Evolutionary conservation across 169 alveolate species (phyloP).

Genomic region (Toxoplasma gondii): DNA sequence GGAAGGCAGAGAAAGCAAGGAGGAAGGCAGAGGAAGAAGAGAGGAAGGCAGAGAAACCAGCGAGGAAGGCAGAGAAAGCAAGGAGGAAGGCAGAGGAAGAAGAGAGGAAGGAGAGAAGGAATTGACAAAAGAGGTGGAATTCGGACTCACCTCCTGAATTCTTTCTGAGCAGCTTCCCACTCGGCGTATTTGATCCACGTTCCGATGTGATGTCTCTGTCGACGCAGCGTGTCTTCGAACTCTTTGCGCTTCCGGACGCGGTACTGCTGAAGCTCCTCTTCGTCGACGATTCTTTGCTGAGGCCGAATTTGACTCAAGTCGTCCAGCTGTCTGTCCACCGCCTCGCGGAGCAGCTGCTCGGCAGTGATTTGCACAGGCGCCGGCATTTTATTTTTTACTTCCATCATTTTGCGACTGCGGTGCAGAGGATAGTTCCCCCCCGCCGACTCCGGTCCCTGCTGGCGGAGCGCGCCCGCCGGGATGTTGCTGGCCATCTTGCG

Average conservation of each 20-base stretch:
- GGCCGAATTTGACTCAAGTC: conserved; percentile 83
- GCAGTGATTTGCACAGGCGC: conserved; percentile 98
- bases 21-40: background rate
- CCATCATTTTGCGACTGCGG: conserved; percentile 37
- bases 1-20: background rate
- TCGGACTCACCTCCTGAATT: conserved; percentile 87
- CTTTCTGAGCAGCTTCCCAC: conserved; percentile 97
- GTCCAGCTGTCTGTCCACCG: conserved; percentile 93
- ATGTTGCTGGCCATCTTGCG: background rate
- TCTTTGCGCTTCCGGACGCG: conserved; percentile 93
- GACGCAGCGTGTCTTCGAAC: conserved; percentile 95
- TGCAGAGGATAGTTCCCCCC: conserved; percentile 43
- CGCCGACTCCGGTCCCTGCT: background rate
- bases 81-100: background rate
- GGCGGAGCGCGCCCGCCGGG: conserved; percentile 21
- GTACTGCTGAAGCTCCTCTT: conserved; percentile 94
- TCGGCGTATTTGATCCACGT: conserved; percentile 97
- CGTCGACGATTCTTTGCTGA: conserved; percentile 87
- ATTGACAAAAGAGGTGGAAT: too few species aligned
- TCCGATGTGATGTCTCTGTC: conserved; percentile 95
- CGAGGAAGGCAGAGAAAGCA: background rate
- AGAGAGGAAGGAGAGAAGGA: too few species aligned
- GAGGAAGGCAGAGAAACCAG: background rate
- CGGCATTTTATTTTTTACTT: conserved; percentile 96
- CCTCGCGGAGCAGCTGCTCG: conserved; percentile 97